Evolutionary conservation across 371 early-diverging fungal species (phyloP).

Genomic region (Nematocida parisii): DNA sequence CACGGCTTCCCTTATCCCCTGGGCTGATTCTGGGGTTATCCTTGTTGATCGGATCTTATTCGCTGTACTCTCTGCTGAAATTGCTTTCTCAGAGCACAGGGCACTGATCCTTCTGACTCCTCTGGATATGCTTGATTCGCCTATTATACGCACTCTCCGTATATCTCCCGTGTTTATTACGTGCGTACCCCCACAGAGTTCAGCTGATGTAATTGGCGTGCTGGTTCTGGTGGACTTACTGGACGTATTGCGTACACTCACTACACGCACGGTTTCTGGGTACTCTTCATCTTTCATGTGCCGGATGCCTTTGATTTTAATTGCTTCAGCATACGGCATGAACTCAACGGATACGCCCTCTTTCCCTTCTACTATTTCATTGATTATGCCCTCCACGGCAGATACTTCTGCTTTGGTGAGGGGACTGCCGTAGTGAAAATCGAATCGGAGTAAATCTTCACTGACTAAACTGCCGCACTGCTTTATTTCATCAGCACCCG

Average conservation of each 20-base stretch:
- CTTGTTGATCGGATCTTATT: background rate
- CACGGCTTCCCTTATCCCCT: constrained; percentile 9
- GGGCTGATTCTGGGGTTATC: background rate
- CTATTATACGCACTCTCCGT: constrained; percentile 79
- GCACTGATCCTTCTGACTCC: constrained; percentile 92
- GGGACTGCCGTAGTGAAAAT: constrained; percentile 78
- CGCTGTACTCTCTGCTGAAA: constrained; percentile 58
- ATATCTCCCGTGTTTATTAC: constrained; percentile 85
- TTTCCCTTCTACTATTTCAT: constrained; percentile 77
- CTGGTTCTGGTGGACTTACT: background rate
- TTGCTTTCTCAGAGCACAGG: constrained; percentile 76
- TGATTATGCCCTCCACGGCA: constrained; percentile 78
- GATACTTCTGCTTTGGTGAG: constrained; percentile 78
- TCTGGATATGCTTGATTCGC: constrained; percentile 88
- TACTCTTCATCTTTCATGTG: constrained; percentile 82
- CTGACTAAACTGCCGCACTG: constrained; percentile 96
- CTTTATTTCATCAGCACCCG: constrained; percentile 70
- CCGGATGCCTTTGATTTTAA: constrained; percentile 77
- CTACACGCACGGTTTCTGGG: constrained; percentile 72
- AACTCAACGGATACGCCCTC: constrained; percentile 74
- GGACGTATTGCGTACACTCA: constrained; percentile 75
- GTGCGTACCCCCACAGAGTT: constrained; percentile 99
- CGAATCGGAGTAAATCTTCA: constrained; percentile 90
- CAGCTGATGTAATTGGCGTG: constrained; percentile 67
- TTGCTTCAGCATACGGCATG: constrained; percentile 72